Evolutionary conservation across 176 grass and related monocot species (phyloP), one percentile per base, ranked within the genome.

Genomic region (Triticum timopheevii): DNA sequence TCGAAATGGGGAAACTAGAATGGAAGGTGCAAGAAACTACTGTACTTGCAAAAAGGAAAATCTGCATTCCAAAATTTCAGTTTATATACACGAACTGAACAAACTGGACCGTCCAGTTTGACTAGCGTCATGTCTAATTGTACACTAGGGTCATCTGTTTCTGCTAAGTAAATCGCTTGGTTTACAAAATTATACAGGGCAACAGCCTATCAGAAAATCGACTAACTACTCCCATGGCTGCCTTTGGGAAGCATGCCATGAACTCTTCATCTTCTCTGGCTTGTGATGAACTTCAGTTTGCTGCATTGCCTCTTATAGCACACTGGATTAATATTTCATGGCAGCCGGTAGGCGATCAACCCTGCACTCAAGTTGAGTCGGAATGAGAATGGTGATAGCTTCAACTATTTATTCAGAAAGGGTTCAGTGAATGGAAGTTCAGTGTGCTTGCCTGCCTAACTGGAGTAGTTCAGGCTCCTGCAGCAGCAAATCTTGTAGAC

Each of bases 401-500:
- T 49, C 7, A 77, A 30, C 17, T 35, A 28, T 84, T 64, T 28
- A 28, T 84, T 69, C 40, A 79, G 61, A 50, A 83, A 85, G 8
- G 71, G 22, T 49, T 49, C 19, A 28, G 22, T 50, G 19, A 49
- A 77, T 36, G 8, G 1, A 84, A 19, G 19, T 77, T 65, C 5
- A 47, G 22, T 77, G 83, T 80, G 65, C 92, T 84, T 86, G 84
- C 97, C 94, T 96, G 50, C 85, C 92, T 40, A 91, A 44, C 11
- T 94, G 87, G 24, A 89, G 86, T 73, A 99, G 86, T 81, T 96
- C 94, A 33, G 90, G 86, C 44, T 98, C 97, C 88, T 87, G 82
- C 61, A 96, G 85, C 80, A 98, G 90, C 87, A 98, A 89, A 76
- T 92, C 88, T 96, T 92, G 84, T 78, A 98, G 85, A 42, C 87